A percentile compares a stretch with the other conserved stretches of the same genome.
These are phyloP conservation scores for Saccharomycopsis sp. DNA, from an alignment of 805 yeast species.

Conservation along the genomic window DNA sequence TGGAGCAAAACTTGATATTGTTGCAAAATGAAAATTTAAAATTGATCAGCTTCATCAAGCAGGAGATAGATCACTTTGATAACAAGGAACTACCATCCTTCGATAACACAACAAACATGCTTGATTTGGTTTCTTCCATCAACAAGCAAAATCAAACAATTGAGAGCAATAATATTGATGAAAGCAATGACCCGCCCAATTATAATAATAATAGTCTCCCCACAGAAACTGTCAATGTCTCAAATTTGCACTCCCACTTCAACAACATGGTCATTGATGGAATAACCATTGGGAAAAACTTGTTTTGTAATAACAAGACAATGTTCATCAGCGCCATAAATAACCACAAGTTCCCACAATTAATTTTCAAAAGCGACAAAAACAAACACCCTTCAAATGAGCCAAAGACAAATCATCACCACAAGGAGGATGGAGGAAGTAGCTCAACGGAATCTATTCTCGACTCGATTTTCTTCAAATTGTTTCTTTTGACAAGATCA, in stretches of 20 bases:
- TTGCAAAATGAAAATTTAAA: slow-evolving; percentile 48
- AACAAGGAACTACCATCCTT: background rate
- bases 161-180: slow-evolving; percentile 21
- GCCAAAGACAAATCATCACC: no score
- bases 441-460: no score
- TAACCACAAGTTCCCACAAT: no score
- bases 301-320: slow-evolving; percentile 21
- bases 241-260: background rate
- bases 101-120: background rate
- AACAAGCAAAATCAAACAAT: no score
- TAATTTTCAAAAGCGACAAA: no score
- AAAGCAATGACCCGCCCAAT: slow-evolving; percentile 10
- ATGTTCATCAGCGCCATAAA: no score
- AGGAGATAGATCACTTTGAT: slow-evolving; percentile 22
- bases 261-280: slow-evolving; percentile 14
- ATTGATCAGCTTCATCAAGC: slow-evolving; percentile 30
- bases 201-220: slow-evolving; percentile 1
- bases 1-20: slow-evolving; percentile 53
- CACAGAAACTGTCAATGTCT: no score
- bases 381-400: no score
- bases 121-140: background rate
- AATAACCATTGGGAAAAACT: slow-evolving; percentile 24
- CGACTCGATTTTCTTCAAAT: slow-evolving; percentile 15
- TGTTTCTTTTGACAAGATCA: slow-evolving; percentile 8
- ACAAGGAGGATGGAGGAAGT: no score